Conservation (phyloP, 2,329 filamentous ascomycete genomes). For the Aspergillus ustus region DNA sequence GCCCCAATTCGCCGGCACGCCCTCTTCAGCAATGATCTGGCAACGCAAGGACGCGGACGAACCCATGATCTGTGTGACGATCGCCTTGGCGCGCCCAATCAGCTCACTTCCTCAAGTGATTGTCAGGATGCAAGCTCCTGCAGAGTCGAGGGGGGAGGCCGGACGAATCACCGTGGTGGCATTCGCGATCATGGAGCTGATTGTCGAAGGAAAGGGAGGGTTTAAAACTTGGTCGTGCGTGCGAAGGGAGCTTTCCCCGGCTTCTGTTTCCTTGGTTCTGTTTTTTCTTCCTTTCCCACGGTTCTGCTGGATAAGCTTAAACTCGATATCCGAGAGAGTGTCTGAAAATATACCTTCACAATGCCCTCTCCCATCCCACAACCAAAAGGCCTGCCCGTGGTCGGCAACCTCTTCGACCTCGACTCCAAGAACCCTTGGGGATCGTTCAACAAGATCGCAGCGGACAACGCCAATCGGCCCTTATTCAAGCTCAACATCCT, state of each 20-base stretch:
- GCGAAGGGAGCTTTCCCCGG: not conserved
- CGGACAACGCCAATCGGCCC: constrained; percentile 58
- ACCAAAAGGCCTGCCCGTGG: constrained; percentile 55
- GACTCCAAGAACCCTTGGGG: constrained; percentile 56
- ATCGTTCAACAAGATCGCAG: constrained; percentile 54
- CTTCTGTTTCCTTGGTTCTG: not conserved
- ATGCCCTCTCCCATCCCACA: constrained; percentile 57
- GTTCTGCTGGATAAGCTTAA: not conserved
- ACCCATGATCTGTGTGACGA: constrained; percentile 31
- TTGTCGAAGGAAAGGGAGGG: not conserved
- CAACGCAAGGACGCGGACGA: constrained; percentile 14
- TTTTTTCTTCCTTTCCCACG: not conserved
- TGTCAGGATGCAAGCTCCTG: not conserved
- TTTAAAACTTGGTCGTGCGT: not conserved
- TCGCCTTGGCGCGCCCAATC: constrained; percentile 22
- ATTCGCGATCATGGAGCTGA: not conserved
- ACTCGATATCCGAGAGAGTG: too few species aligned
- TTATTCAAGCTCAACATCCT: constrained; percentile 63
- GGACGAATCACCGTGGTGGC: constrained; percentile 11
- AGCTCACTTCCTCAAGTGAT: not conserved
- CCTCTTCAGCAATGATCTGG: not conserved
- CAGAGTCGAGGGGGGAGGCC: not conserved
- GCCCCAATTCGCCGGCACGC: constrained; percentile 1
- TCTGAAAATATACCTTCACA: not conserved
- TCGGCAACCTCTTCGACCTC: constrained; percentile 59